Evolutionary conservation across 1,284 basidiomycete species (phyloP), one percentile per base, ranked within the genome.

Genomic region (Papiliotrema terrestris): DNA sequence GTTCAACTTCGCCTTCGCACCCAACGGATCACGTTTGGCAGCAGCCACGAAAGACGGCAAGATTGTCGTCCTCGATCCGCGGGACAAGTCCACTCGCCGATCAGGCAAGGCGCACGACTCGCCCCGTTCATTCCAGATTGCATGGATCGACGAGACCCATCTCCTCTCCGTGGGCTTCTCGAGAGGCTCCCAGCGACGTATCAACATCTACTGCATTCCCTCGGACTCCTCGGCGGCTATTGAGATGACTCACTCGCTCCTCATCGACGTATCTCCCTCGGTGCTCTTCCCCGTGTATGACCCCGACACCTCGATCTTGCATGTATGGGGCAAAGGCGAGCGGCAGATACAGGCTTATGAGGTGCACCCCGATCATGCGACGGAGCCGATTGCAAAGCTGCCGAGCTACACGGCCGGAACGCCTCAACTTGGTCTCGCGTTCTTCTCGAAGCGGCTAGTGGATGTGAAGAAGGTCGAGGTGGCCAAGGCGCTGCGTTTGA

Each of bases 291-390:
- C 79, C 0, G 65, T 66, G 41, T 78, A 70, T 56, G 80, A 81
- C 58, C 58, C 71, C 23, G 79, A 80, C 60, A 80, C 79, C 1
- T 57, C 59, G 6, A 77, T 81, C 36, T 66, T 79, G 15, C 75
- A 74, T 50, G 65, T 77, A 5, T 80, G 78, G 73, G 73, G 77
- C 29, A 77, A 79, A 58, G 79, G 80, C 22, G 79, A 80, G 53
- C 62, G 78, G 3, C 71, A 72, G 9, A 76, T 80, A 49, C 68
- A 73, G 41, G 68, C 75, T 0, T 80, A 69, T 59, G 76, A 79
- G 54, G 54, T 80, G n/a, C 59, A 74, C 36, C 63, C 68, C 3
- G 58, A 58, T 11, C 54, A 63, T 22, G 44, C 37, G 8, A 54
- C 53, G 11, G 69, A 68, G 52, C 62, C 58, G 9, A 70, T 77